Conservation (phyloP, 2,329 filamentous ascomycete genomes). For the Fusarium sp. region DNA sequence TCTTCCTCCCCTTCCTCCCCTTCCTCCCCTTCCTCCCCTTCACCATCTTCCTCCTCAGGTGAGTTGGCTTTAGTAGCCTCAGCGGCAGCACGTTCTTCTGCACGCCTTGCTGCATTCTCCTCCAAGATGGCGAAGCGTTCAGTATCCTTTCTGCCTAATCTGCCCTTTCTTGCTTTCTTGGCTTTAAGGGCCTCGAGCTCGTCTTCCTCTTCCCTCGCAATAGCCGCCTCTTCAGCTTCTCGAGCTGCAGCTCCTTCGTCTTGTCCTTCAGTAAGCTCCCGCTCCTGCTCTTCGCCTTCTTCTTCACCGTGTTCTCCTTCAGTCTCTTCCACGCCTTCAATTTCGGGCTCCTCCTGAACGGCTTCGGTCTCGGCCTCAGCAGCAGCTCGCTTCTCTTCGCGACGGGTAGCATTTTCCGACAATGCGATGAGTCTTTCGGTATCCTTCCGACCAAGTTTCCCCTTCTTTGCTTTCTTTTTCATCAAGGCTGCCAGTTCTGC, state of each 20-base stretch:
- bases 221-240: slow-evolving; percentile 45
- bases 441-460: slow-evolving; percentile 41
- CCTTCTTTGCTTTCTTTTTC: slow-evolving; percentile 53
- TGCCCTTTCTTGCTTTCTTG: slow-evolving; percentile 52
- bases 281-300: slow-evolving; percentile 17
- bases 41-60: slow-evolving; percentile 12
- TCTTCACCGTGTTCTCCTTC: slow-evolving; percentile 26
- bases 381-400: slow-evolving; percentile 41
- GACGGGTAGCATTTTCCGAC: slow-evolving; percentile 28
- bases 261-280: slow-evolving; percentile 5
- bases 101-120: slow-evolving; percentile 28
- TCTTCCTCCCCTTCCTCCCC: neutral
- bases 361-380: slow-evolving; percentile 20
- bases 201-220: slow-evolving; percentile 49
- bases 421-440: slow-evolving; percentile 34
- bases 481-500: slow-evolving; percentile 56
- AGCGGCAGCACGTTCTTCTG: slow-evolving; percentile 42
- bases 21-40: neutral
- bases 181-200: slow-evolving; percentile 57
- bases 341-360: slow-evolving; percentile 32
- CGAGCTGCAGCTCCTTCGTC: slow-evolving; percentile 6
- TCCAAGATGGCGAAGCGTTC: slow-evolving; percentile 30
- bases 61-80: slow-evolving; percentile 36
- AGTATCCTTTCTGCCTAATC: slow-evolving; percentile 39
- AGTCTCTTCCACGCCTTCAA: slow-evolving; percentile 40